Conservation (phyloP, 2,329 filamentous ascomycete genomes). For the Fusarium algeriense region DNA sequence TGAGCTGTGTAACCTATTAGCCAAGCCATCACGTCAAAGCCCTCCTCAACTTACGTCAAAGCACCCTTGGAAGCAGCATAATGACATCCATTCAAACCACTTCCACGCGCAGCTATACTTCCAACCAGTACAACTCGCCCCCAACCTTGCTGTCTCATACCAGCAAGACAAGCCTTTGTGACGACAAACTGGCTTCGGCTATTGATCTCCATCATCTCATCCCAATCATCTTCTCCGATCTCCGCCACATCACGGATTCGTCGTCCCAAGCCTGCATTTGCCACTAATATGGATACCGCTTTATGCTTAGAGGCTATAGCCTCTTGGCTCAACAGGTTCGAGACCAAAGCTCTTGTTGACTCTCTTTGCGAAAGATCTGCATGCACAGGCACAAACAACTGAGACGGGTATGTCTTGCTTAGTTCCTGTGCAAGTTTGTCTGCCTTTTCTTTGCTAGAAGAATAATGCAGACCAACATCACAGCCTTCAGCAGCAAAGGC, state of each 20-base stretch:
- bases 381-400: slow-evolving; percentile 9
- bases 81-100: slow-evolving; percentile 53
- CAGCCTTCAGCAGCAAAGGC: slow-evolving; percentile 53
- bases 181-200: slow-evolving; percentile 52
- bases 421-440: slow-evolving; percentile 46
- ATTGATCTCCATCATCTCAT: slow-evolving; percentile 53
- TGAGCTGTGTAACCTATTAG: slow-evolving; percentile 40
- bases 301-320: slow-evolving; percentile 30
- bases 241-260: slow-evolving; percentile 51
- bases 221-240: slow-evolving; percentile 54
- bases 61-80: slow-evolving; percentile 54
- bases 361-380: slow-evolving; percentile 28
- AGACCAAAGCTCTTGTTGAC: slow-evolving; percentile 16
- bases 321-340: background rate
- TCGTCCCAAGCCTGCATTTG: slow-evolving; percentile 51
- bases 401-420: background rate
- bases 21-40: accelerated
- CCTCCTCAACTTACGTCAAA: slow-evolving; percentile 26
- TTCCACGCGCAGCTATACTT: slow-evolving; percentile 51
- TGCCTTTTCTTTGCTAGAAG: slow-evolving; percentile 51
- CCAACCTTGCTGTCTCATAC: slow-evolving; percentile 51
- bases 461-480: slow-evolving; percentile 52
- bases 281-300: slow-evolving; percentile 50
- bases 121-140: slow-evolving; percentile 51
- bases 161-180: slow-evolving; percentile 48